Percentiles rank a stretch among this genome's conserved stretches.
These are phyloP conservation scores for Jackrogersella minutella DNA, from an alignment of 495 filamentous ascomycete genomes.

Conservation along the genomic window DNA sequence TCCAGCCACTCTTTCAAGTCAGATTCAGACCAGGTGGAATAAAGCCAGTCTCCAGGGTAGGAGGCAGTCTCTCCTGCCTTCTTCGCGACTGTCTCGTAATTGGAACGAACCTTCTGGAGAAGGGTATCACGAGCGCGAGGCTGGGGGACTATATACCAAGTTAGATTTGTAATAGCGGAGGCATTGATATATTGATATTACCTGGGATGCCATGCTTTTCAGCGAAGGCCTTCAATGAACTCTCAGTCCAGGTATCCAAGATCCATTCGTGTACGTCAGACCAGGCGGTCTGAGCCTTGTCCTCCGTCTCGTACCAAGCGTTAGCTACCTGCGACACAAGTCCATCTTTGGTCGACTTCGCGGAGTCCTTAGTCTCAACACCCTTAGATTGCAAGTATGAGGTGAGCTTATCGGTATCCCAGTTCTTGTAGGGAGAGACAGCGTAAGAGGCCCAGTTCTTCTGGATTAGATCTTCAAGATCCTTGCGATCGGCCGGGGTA, in stretches of 20 bases:
- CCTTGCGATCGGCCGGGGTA: constrained; percentile 82
- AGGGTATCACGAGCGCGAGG: constrained; percentile 86
- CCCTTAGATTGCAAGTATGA: constrained; percentile 73
- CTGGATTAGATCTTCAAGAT: constrained; percentile 84
- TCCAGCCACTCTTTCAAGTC: constrained; percentile 81
- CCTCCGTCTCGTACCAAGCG: constrained; percentile 78
- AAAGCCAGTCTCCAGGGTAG: constrained; percentile 98
- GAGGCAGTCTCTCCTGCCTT: constrained; percentile 80
- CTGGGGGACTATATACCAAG: constrained; percentile 63
- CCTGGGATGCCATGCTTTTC: constrained; percentile 87
- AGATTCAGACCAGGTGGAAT: constrained; percentile 77
- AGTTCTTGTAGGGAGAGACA: constrained; percentile 71
- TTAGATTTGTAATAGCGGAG: neutral
- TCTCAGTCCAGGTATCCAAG: constrained; percentile 80
- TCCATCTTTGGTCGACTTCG: constrained; percentile 69
- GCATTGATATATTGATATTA: constrained; percentile 10
- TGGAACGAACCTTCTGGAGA: constrained; percentile 77
- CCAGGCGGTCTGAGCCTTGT: constrained; percentile 74
- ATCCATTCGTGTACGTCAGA: constrained; percentile 86
- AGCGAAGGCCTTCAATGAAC: constrained; percentile 87
- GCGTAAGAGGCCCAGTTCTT: constrained; percentile 83
- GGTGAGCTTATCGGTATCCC: constrained; percentile 71
- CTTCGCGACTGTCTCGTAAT: constrained; percentile 81
- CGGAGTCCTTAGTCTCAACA: constrained; percentile 67
- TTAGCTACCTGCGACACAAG: constrained; percentile 73